Conservation (phyloP, 306 rosid species). For the Pueraria montana region DNA sequence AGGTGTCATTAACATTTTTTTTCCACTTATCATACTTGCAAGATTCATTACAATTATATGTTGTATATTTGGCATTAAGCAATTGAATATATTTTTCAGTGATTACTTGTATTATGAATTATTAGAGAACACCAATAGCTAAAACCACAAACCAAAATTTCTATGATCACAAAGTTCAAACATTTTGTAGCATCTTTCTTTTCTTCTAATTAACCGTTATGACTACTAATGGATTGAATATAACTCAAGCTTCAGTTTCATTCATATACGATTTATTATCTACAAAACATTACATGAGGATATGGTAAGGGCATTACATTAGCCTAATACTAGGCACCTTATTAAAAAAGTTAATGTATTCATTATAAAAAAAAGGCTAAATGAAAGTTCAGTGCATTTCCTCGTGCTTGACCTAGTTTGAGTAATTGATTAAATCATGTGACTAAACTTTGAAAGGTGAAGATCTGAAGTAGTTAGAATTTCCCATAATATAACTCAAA, state of each 20-base stretch:
- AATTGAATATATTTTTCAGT: slow-evolving; percentile 23
- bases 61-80: slow-evolving; percentile 37
- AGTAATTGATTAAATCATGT: too few species aligned
- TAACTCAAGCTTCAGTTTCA: background rate
- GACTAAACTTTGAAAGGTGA: background rate
- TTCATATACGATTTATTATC: background rate
- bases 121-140: background rate
- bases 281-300: background rate
- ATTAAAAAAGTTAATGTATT: background rate
- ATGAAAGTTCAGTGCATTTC: too few species aligned
- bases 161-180: too few species aligned
- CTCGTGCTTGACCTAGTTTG: too few species aligned
- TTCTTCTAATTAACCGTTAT: background rate
- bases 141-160: background rate
- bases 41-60: slow-evolving; percentile 16
- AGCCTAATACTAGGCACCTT: background rate
- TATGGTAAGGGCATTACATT: background rate
- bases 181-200: background rate
- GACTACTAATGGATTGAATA: background rate
- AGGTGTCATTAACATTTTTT: slow-evolving; percentile 41
- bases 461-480: background rate
- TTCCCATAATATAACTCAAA: background rate
- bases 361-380: too few species aligned
- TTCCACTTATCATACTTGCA: slow-evolving; percentile 21
- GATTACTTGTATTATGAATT: slow-evolving; percentile 29